Percentiles rank a stretch among this genome's conserved stretches.
Evolutionary conservation across 2,329 filamentous ascomycete species (phyloP).

Genomic region (Mycosphaerella sp.): DNA sequence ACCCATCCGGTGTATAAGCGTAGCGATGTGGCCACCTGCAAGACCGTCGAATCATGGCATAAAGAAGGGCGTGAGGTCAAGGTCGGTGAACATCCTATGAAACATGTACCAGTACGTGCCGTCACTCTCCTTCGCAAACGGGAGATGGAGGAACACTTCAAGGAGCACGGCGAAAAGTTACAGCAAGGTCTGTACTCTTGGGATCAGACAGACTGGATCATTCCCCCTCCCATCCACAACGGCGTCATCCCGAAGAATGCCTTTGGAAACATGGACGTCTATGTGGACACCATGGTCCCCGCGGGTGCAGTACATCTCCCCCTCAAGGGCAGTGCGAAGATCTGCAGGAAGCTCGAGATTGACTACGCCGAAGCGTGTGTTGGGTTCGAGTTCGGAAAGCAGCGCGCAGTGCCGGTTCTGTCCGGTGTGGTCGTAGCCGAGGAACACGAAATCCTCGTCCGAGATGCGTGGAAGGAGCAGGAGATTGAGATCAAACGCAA

Average conservation of each 20-base stretch:
- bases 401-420: constrained; percentile 88
- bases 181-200: constrained; percentile 78
- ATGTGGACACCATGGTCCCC: constrained; percentile 89
- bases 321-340: constrained; percentile 64
- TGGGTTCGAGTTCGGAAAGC: constrained; percentile 91
- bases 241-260: constrained; percentile 88
- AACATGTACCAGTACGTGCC: constrained; percentile 81
- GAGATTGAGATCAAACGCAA: constrained; percentile 72
- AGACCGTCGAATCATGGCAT: constrained; percentile 94
- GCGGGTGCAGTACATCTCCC: constrained; percentile 77
- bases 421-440: constrained; percentile 82
- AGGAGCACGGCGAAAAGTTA: constrained; percentile 71
- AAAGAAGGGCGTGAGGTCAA: constrained; percentile 81
- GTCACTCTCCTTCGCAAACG: constrained; percentile 81
- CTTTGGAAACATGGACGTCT: constrained; percentile 95
- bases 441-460: constrained; percentile 67
- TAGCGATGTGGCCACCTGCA: constrained; percentile 73
- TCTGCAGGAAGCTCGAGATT: constrained; percentile 77
- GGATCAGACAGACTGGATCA: constrained; percentile 92
- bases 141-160: constrained; percentile 80
- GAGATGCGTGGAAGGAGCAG: constrained; percentile 66
- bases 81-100: constrained; percentile 66
- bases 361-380: constrained; percentile 93
- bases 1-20: constrained; percentile 76
- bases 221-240: constrained; percentile 71